Conservation (phyloP, 2,329 filamentous ascomycete species). For the Elsinoe perseae region DNA sequence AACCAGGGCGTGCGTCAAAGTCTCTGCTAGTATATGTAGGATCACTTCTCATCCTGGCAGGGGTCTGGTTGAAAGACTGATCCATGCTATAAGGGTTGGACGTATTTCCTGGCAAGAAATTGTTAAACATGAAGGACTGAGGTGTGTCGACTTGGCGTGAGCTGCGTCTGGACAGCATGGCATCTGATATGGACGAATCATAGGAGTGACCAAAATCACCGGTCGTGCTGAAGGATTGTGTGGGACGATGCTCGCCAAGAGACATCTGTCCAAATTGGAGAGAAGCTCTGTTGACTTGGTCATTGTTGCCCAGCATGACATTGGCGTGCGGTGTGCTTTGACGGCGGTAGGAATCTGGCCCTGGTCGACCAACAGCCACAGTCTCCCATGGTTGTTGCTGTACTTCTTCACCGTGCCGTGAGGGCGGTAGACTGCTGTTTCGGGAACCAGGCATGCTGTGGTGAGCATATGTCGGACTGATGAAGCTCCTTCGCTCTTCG, state of each 20-base stretch:
- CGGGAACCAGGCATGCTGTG: conserved; percentile 42
- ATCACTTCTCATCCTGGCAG: background rate
- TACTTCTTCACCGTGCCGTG: conserved; percentile 42
- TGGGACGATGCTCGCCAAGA: conserved; percentile 37
- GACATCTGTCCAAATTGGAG: conserved; percentile 22
- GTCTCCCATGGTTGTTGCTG: conserved; percentile 28
- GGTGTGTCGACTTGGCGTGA: conserved; percentile 2
- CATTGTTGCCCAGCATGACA: conserved; percentile 2
- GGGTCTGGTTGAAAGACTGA: background rate
- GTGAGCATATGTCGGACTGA: conserved; percentile 29
- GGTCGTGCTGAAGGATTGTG: conserved; percentile 7
- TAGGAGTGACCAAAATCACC: conserved; percentile 6
- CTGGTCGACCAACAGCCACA: background rate
- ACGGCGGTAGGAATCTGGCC: conserved; percentile 5
- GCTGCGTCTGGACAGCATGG: conserved; percentile 1
- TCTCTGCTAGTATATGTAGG: conserved; percentile 5
- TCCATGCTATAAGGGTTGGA: background rate
- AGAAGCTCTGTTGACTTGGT: conserved; percentile 14
- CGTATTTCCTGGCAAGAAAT: background rate
- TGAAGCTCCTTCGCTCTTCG: conserved; percentile 20
- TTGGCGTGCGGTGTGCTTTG: conserved; percentile 15
- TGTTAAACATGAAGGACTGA: background rate
- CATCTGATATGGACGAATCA: background rate
- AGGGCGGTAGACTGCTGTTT: conserved; percentile 50
- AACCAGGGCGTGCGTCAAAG: background rate